Evolutionary conservation across 2,329 filamentous ascomycete species (phyloP), one percentile per base, ranked within the genome.

Genomic region (Epichloe glyceriae): DNA sequence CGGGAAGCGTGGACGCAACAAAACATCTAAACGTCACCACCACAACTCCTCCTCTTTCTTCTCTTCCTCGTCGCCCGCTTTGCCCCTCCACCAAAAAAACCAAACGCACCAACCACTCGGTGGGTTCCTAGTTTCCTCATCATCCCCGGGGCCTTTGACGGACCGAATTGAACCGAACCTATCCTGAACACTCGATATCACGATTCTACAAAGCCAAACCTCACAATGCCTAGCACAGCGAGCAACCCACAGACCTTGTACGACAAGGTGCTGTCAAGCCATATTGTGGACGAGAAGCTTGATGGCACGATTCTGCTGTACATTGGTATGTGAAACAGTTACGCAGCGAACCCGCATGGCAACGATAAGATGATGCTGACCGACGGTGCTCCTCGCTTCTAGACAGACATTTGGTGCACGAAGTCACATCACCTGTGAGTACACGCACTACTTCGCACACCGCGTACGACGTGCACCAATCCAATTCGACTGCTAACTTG

Each of bases 381-480:
- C 7, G 3, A 47, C 1, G 10, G 4, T 34, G 8, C 15, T 30
- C 17, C 30, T 26, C 5, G 20, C 59, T 17, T 49, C 52, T 61
- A 90, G 88, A 95, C 72, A 81, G 93, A 68, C 93, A 98, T 76
- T 78, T 98, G 55, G 90, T 97, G 55, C 93, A 98, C 68, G 93
- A 98, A 76, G 93, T 98, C 67, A 98, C 93, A 61, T 96, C 91
- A 61, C 93, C 93, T 56, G 86, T 89, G 78, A 65, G 83, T 47
- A 17, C 15, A 40, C 17, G n/a, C 45, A 2, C 26, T 30, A 4
- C 3, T 30, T n/a, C 33, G n/a, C 49, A 49, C 55, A 33, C 45
- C 42, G 45, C 43, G 7, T 4, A 8, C 35, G 20, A 14, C 30
- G 38, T 30, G 26, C 3, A 10, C 26, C 8, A 30, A 30, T 30